Conservation (phyloP, 371 early-diverging fungal genomes). For the Blakeslea trispora region DNA sequence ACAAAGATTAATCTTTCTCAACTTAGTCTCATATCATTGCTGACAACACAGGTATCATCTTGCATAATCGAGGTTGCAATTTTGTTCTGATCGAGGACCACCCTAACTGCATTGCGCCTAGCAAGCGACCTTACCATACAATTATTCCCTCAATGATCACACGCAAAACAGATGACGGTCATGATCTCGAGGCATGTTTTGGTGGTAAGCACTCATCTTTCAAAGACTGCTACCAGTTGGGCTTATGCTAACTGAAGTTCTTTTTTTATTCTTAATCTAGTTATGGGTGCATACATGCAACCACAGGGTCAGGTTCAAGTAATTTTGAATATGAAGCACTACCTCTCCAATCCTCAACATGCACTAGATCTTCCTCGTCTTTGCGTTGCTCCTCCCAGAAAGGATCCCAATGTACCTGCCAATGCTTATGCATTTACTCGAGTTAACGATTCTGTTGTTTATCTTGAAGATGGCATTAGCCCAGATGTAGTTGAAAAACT, state of each 20-base stretch:
- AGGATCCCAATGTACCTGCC: conserved; percentile 15
- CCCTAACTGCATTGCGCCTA: conserved; percentile 71
- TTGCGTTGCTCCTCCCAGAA: conserved; percentile 51
- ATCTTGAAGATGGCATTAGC: conserved; percentile 66
- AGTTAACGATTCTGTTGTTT: conserved; percentile 48
- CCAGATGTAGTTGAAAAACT: conserved; percentile 45
- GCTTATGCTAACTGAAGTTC: too few species aligned
- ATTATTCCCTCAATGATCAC: conserved; percentile 79
- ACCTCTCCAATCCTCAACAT: conserved; percentile 62
- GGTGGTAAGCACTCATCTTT: conserved; percentile 34
- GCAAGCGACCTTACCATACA: conserved; percentile 87
- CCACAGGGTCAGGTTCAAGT: conserved; percentile 88
- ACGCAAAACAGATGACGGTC: conserved; percentile 28
- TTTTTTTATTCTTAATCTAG: conserved; percentile 26
- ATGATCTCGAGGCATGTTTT: conserved; percentile 54
- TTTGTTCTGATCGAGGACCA: conserved; percentile 65
- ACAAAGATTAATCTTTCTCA: neutral
- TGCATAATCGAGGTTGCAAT: conserved; percentile 76
- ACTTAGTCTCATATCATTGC: conserved; percentile 53
- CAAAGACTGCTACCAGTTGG: too few species aligned
- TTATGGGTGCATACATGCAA: conserved; percentile 70
- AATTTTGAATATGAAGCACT: conserved; percentile 67
- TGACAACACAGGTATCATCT: conserved; percentile 66
- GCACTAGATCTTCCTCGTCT: conserved; percentile 77
- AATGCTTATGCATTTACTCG: conserved; percentile 37